These are phyloP conservation scores for Gamarada debralockiae DNA, from an alignment of 495 filamentous ascomycete genomes.

Conservation along the genomic window DNA sequence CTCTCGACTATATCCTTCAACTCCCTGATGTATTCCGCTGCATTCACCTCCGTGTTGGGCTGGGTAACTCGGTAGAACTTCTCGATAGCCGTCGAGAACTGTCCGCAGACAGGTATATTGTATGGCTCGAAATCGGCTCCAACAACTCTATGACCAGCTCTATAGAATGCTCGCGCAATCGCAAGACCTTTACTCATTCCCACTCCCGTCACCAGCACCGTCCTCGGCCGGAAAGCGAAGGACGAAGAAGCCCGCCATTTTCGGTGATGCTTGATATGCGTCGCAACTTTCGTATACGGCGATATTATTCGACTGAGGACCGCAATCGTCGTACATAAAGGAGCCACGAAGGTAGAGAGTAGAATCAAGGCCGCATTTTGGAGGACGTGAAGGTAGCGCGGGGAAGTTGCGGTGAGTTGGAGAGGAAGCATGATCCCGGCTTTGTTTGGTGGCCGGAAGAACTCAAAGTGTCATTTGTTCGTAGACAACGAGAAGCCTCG, in stretches of 20 bases:
- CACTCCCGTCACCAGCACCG: constrained; percentile 69
- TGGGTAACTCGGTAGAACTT: constrained; percentile 49
- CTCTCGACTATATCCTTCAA: constrained; percentile 53
- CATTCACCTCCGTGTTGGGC: constrained; percentile 25
- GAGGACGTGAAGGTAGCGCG: constrained; percentile 31
- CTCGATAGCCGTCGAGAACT: constrained; percentile 41
- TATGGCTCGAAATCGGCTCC: constrained; percentile 62
- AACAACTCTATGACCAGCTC: constrained; percentile 65
- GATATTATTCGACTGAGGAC: constrained; percentile 47
- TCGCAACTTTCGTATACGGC: constrained; percentile 42
- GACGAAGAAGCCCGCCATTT: constrained; percentile 28
- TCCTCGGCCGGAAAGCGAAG: constrained; percentile 41
- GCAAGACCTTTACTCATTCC: constrained; percentile 63
- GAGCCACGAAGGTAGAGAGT: constrained; percentile 51
- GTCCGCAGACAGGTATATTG: constrained; percentile 32
- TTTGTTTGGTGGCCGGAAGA: background rate
- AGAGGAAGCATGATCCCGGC: constrained; percentile 16
- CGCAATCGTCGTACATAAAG: constrained; percentile 48
- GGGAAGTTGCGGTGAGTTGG: constrained; percentile 23
- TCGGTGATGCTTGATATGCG: constrained; percentile 27
- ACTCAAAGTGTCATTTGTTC: background rate
- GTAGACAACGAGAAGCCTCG: background rate
- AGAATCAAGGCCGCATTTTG: constrained; percentile 45
- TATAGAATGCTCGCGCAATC: constrained; percentile 63
- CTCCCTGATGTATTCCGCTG: constrained; percentile 14